These are phyloP conservation scores for Trichoderma sp. DNA, from an alignment of 2,329 filamentous ascomycete genomes.

Conservation along the genomic window DNA sequence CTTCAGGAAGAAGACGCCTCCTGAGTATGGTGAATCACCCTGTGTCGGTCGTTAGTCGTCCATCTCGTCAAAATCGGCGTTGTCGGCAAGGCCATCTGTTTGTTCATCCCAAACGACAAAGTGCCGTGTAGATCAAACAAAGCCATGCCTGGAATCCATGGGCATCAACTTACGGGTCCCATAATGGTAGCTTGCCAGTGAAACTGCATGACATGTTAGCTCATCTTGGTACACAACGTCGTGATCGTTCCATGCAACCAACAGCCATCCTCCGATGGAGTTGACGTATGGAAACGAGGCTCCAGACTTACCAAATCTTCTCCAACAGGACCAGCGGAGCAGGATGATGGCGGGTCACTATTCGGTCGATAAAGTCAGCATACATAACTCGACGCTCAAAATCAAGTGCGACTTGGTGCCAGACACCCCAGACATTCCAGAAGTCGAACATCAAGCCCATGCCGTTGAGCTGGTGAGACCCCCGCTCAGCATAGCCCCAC, in stretches of 20 bases:
- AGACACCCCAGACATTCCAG: not conserved
- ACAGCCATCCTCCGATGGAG: not conserved
- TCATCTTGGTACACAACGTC: constrained; percentile 3
- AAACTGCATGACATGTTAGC: constrained; percentile 63
- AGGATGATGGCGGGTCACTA: constrained; percentile 97
- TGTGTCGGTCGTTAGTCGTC: constrained; percentile 45
- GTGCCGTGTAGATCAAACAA: not conserved
- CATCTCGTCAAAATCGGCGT: not conserved
- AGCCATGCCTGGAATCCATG: not conserved
- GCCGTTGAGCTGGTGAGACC: constrained; percentile 25
- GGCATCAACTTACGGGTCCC: constrained; percentile 76
- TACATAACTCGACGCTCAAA: not conserved
- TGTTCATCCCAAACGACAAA: not conserved
- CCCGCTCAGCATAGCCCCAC: constrained; percentile 17
- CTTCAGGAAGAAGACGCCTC: constrained; percentile 97
- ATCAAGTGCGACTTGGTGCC: not conserved
- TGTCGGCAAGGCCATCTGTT: not conserved
- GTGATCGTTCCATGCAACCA: not conserved
- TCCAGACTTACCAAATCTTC: constrained; percentile 87
- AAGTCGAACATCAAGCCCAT: not conserved
- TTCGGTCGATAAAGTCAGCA: constrained; percentile 29
- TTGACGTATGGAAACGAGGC: constrained; percentile 17
- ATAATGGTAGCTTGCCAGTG: constrained; percentile 99
- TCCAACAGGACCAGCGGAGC: constrained; percentile 94
- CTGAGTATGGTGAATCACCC: constrained; percentile 96